These are phyloP conservation scores for Fusarium tjaetaba DNA, from an alignment of 2,329 filamentous ascomycete genomes.

Conservation along the genomic window DNA sequence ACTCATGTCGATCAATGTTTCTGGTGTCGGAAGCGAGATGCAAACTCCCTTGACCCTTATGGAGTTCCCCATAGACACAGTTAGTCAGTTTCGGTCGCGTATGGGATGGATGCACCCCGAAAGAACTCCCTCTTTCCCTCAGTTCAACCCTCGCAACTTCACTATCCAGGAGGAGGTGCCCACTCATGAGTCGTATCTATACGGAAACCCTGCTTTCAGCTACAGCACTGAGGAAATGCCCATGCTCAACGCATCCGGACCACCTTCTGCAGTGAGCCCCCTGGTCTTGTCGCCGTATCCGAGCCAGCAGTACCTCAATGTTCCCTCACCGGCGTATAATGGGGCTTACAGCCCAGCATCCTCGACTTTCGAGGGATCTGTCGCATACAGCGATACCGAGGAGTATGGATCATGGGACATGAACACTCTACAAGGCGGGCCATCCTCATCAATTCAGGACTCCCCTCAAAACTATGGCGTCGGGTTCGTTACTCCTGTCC, in stretches of 20 bases:
- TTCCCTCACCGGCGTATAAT: conserved; percentile 69
- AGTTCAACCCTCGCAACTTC: conserved; percentile 67
- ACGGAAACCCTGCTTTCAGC: conserved; percentile 68
- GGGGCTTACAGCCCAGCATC: conserved; percentile 70
- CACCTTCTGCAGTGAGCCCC: conserved; percentile 62
- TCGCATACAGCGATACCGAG: conserved; percentile 70
- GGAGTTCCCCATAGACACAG: conserved; percentile 76
- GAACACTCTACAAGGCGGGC: conserved; percentile 54
- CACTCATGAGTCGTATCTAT: conserved; percentile 58
- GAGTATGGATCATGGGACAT: conserved; percentile 64
- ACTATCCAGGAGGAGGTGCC: conserved; percentile 58
- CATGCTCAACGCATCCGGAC: conserved; percentile 57
- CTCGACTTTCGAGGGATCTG: conserved; percentile 70
- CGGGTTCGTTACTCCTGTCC: conserved; percentile 72
- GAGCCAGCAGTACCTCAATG: conserved; percentile 67
- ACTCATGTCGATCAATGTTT: conserved; percentile 74
- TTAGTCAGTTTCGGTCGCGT: conserved; percentile 73
- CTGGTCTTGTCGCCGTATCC: conserved; percentile 65
- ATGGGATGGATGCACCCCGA: conserved; percentile 73
- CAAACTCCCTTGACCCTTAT: conserved; percentile 74
- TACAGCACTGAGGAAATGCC: conserved; percentile 72
- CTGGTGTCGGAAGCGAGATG: conserved; percentile 65
- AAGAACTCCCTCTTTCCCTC: conserved; percentile 68
- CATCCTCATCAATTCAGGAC: conserved; percentile 59
- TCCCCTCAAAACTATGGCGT: conserved; percentile 55